Evolutionary conservation across 345 rosid species (phyloP).

Genomic region (Moricandia arvensis): DNA sequence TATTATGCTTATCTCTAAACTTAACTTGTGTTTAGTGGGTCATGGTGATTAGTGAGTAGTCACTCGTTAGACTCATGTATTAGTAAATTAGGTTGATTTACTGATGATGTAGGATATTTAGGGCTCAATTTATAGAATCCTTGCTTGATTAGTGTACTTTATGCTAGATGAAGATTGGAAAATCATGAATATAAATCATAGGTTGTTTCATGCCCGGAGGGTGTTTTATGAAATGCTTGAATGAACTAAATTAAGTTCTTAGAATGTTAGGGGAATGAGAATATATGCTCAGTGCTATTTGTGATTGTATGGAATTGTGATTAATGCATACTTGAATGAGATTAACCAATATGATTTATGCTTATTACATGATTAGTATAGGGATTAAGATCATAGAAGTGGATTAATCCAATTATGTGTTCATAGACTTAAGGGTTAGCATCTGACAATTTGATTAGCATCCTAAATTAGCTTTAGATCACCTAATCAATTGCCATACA

Average conservation of each 20-base stretch:
- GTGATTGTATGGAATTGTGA: not conserved
- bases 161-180: not conserved
- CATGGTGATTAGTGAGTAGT: not conserved
- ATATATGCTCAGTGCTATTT: not conserved
- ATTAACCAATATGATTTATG: too few relatives aligned
- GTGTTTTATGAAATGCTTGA: not conserved
- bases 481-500: too few relatives aligned
- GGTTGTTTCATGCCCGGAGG: not conserved
- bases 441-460: too few relatives aligned
- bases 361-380: too few relatives aligned
- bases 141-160: not conserved
- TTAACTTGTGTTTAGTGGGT: too few relatives aligned
- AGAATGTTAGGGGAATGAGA: not conserved
- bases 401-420: too few relatives aligned
- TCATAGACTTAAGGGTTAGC: too few relatives aligned
- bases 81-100: too few relatives aligned
- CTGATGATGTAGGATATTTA: too few relatives aligned
- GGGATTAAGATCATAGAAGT: too few relatives aligned
- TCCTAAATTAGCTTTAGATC: too few relatives aligned
- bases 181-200: not conserved
- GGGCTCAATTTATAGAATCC: too few relatives aligned
- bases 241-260: not conserved
- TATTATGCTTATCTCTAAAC: not conserved
- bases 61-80: not conserved
- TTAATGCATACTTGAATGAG: not conserved